phyloP scores from a whole-genome alignment of 768 basidiomycete genomes.

The Tylopilus balloui region DNA sequence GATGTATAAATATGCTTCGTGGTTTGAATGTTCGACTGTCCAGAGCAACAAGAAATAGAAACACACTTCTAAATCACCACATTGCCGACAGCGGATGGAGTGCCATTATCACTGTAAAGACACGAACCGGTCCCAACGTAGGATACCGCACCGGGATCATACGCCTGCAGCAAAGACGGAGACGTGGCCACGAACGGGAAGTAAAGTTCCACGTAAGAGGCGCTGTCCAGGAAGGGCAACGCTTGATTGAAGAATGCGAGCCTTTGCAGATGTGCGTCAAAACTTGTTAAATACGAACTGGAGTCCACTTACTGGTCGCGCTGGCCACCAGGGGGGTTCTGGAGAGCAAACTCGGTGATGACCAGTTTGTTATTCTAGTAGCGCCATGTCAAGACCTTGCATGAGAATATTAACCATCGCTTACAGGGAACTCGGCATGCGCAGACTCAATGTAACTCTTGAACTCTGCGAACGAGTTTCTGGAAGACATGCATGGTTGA shows the following conservation, averaged over 20 bases:
- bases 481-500: conserved; percentile 11
- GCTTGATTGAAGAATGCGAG: conserved; percentile 32
- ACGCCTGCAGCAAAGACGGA: conserved; percentile 20
- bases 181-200: conserved; percentile 37
- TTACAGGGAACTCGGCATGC: conserved; percentile 28
- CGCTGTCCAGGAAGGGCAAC: conserved; percentile 33
- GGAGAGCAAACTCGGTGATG: conserved; percentile 32
- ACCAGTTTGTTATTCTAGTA: conserved; percentile 25
- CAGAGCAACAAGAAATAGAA: background rate
- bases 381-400: conserved; percentile 1
- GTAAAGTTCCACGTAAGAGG: conserved; percentile 31
- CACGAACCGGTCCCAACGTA: conserved; percentile 29
- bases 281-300: background rate
- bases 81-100: conserved; percentile 23
- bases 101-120: conserved; percentile 31
- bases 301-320: conserved; percentile 24
- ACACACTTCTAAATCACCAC: conserved; percentile 17
- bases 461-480: conserved; percentile 27
- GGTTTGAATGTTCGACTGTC: too few relatives aligned
- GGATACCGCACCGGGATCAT: conserved; percentile 12
- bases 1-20: background rate
- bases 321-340: conserved; percentile 27
- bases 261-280: conserved; percentile 17
- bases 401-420: background rate
- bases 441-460: conserved; percentile 26